Conservation (phyloP, 768 basidiomycete genomes). For the Asterophora lycoperdoides region DNA sequence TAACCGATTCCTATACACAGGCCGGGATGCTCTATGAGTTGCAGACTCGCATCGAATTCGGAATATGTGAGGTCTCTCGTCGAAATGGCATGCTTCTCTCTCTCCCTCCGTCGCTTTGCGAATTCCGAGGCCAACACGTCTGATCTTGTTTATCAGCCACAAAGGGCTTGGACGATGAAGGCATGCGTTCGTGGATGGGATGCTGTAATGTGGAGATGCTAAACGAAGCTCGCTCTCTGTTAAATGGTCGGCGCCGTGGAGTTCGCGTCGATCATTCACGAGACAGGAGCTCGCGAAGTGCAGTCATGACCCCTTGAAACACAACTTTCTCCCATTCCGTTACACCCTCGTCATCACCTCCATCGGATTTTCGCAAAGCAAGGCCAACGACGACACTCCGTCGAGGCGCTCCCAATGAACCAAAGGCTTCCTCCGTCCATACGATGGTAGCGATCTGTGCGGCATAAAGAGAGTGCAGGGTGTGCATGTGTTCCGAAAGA, state of each 20-base stretch:
- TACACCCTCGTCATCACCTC: conserved; percentile 23
- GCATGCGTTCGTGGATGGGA: too few species aligned
- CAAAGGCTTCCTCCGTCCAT: conserved; percentile 55
- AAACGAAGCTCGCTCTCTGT: not conserved
- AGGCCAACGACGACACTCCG: conserved; percentile 72
- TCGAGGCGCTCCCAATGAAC: conserved; percentile 37
- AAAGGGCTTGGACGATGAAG: too few species aligned
- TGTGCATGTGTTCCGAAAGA: conserved; percentile 62
- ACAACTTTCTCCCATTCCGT: conserved; percentile 37
- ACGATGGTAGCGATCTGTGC: conserved; percentile 84
- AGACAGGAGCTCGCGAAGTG: conserved; percentile 35
- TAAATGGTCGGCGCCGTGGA: conserved; percentile 15
- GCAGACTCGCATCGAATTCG: too few species aligned
- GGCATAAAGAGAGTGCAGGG: conserved; percentile 75
- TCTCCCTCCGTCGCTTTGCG: too few species aligned
- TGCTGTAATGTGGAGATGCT: not conserved
- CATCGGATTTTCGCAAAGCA: conserved; percentile 47
- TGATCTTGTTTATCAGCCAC: too few species aligned
- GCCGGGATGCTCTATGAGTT: too few species aligned
- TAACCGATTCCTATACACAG: too few species aligned
- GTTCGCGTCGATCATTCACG: conserved; percentile 4
- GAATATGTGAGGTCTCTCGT: too few species aligned
- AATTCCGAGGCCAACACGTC: too few species aligned
- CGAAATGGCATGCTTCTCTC: too few species aligned
- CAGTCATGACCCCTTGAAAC: conserved; percentile 49